Conservation (phyloP, 768 basidiomycete genomes). For the Tricholoma matsutake region DNA sequence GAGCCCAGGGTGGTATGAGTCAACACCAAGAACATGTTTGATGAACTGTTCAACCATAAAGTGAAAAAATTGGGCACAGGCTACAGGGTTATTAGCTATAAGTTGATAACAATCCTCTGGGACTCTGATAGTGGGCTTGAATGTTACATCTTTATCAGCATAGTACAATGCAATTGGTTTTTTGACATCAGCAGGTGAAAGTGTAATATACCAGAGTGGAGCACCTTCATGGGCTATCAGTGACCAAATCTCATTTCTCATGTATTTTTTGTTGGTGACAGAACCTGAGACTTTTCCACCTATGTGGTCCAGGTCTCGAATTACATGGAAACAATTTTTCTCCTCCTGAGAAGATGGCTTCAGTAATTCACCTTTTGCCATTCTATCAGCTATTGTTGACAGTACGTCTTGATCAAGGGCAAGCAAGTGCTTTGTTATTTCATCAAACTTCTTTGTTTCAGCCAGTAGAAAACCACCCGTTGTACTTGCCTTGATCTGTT, state of each 20-base stretch:
- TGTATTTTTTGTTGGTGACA: too few relatives aligned
- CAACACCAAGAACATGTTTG: conserved; percentile 16
- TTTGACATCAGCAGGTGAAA: conserved; percentile 26
- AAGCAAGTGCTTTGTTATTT: conserved; percentile 20
- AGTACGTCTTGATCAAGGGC: conserved; percentile 22
- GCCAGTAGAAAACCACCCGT: conserved; percentile 28
- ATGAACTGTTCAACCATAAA: conserved; percentile 19
- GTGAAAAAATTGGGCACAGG: conserved; percentile 30
- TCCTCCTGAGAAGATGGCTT: too few relatives aligned
- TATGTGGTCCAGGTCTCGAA: too few relatives aligned
- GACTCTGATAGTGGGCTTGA: conserved; percentile 16
- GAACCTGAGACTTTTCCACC: too few relatives aligned
- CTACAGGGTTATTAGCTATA: conserved; percentile 26
- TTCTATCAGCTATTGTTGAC: conserved; percentile 11
- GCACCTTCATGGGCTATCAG: too few relatives aligned
- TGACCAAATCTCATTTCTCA: too few relatives aligned
- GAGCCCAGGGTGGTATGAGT: conserved; percentile 15
- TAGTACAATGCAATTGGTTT: conserved; percentile 33
- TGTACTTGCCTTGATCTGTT: conserved; percentile 37
- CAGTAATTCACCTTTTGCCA: conserved; percentile 24
- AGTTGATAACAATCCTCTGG: conserved; percentile 10
- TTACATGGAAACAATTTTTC: too few relatives aligned
- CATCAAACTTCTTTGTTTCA: conserved; percentile 21
- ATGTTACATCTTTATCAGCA: conserved; percentile 17
- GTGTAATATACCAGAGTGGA: conserved; percentile 36